Conservation (phyloP, 2,329 filamentous ascomycete genomes). For the Colletotrichum paranaense region DNA sequence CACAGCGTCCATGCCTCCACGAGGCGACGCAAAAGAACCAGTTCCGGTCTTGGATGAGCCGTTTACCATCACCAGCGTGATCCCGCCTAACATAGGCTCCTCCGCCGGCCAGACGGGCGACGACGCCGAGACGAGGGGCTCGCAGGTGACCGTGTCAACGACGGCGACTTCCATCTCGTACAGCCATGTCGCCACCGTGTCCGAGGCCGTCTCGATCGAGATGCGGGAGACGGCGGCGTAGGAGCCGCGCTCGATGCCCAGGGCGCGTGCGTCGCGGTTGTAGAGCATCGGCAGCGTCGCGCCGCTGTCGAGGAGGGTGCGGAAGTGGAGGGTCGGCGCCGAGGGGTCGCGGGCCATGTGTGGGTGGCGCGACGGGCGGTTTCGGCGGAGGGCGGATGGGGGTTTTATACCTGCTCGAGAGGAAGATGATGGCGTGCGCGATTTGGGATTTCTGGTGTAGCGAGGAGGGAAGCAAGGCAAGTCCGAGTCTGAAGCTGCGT, state of each 20-base stretch:
- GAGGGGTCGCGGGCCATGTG: constrained; percentile 27
- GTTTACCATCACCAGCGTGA: constrained; percentile 34
- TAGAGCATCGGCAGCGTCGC: constrained; percentile 54
- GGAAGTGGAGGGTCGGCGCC: constrained; percentile 45
- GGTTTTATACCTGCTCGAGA: background rate
- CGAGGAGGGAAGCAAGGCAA: background rate
- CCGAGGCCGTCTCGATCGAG: constrained; percentile 38
- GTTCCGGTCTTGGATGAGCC: background rate
- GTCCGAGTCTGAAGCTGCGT: background rate
- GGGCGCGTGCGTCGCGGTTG: constrained; percentile 45
- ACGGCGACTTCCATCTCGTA: constrained; percentile 51
- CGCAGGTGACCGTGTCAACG: constrained; percentile 40
- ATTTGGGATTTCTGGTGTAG: background rate
- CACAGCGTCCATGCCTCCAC: background rate
- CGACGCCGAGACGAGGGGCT: constrained; percentile 41
- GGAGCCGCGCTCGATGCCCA: constrained; percentile 45
- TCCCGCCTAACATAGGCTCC: constrained; percentile 30
- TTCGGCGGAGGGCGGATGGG: background rate
- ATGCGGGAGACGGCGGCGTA: constrained; percentile 52
- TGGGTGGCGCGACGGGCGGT: background rate
- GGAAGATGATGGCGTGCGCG: background rate
- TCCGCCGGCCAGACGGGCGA: constrained; percentile 36
- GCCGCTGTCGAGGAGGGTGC: constrained; percentile 55
- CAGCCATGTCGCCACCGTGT: constrained; percentile 38
- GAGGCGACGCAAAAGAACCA: background rate